Conservation (phyloP, 2,329 filamentous ascomycete genomes). For the Epichloe uncinata region DNA sequence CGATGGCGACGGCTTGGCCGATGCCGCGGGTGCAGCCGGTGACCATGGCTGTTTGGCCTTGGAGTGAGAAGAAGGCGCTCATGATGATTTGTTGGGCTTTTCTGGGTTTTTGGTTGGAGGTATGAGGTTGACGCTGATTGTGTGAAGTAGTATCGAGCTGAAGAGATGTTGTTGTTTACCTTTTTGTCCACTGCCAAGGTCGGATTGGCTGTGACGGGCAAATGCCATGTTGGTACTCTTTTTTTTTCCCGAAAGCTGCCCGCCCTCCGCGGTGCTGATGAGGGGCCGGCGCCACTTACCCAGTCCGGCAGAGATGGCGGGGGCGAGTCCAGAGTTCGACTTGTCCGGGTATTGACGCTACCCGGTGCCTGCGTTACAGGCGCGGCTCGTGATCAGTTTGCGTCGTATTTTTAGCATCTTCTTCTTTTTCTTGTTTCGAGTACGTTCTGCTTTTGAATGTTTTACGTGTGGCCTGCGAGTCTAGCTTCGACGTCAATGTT, state of each 20-base stretch:
- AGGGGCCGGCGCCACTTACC: background rate
- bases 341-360: too few species aligned
- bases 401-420: too few species aligned
- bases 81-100: background rate
- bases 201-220: background rate
- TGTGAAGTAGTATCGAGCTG: background rate
- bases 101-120: background rate
- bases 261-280: too few species aligned
- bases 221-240: background rate
- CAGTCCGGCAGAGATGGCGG: background rate
- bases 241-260: too few species aligned
- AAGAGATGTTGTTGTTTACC: background rate
- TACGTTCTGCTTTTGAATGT: too few species aligned
- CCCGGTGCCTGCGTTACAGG: too few species aligned
- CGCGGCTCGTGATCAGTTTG: too few species aligned
- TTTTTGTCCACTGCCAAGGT: background rate
- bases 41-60: slow-evolving; percentile 42
- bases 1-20: slow-evolving; percentile 42
- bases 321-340: too few species aligned
- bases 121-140: background rate
- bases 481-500: too few species aligned
- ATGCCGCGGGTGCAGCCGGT: slow-evolving; percentile 47
- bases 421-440: too few species aligned
- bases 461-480: too few species aligned
- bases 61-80: slow-evolving; percentile 34